These are phyloP conservation scores for Colletotrichum viniferum DNA, from an alignment of 2,329 filamentous ascomycete genomes.

Conservation along the genomic window DNA sequence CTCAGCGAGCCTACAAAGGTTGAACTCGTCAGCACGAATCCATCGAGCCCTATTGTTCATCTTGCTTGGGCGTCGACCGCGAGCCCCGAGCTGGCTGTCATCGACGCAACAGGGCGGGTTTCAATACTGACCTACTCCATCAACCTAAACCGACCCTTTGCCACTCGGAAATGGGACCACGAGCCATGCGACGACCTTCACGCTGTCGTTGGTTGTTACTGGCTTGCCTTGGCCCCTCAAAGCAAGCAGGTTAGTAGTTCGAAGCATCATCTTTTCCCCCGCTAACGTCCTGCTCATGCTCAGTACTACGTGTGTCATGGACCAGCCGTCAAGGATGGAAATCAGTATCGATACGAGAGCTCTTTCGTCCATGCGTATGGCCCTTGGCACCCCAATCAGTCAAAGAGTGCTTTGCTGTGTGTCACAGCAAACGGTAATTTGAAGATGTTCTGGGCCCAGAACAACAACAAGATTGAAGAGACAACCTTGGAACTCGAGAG, in stretches of 20 bases:
- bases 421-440: slow-evolving; percentile 77
- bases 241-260: slow-evolving; percentile 39
- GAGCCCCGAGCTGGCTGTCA: slow-evolving; percentile 80
- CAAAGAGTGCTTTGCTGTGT: slow-evolving; percentile 76
- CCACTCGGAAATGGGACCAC: slow-evolving; percentile 64
- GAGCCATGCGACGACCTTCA: slow-evolving; percentile 77
- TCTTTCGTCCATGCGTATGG: slow-evolving; percentile 69
- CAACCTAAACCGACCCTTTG: slow-evolving; percentile 73
- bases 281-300: neutral
- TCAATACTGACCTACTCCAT: slow-evolving; percentile 74
- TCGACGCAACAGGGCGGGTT: slow-evolving; percentile 80
- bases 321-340: slow-evolving; percentile 66
- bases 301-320: slow-evolving; percentile 55
- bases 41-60: slow-evolving; percentile 74
- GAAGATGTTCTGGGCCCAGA: slow-evolving; percentile 78
- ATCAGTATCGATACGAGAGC: slow-evolving; percentile 72
- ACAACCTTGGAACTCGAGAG: slow-evolving; percentile 76
- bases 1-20: slow-evolving; percentile 74
- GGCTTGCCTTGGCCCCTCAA: slow-evolving; percentile 70
- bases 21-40: slow-evolving; percentile 63
- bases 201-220: slow-evolving; percentile 82
- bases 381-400: slow-evolving; percentile 73
- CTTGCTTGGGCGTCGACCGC: slow-evolving; percentile 78
- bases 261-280: slow-evolving; percentile 14
- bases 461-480: slow-evolving; percentile 74